Conservation (phyloP, 768 basidiomycete species). For the Tubosaeta brunneosetosa region DNA sequence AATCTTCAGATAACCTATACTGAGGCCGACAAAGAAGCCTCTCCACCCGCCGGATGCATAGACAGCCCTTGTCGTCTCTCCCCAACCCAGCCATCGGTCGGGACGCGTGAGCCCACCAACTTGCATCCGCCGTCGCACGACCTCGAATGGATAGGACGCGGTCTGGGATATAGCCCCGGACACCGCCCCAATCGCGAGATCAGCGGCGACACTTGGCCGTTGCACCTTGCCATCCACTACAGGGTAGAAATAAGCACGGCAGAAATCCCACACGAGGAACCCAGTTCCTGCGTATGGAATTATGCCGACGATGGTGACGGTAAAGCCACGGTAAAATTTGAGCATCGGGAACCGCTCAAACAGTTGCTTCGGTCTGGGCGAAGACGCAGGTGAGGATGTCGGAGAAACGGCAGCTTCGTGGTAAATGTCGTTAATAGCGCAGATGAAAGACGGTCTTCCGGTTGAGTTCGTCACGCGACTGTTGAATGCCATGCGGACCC, state of each 20-base stretch:
- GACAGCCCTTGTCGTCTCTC: slow-evolving; percentile 68
- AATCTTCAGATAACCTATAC: slow-evolving; percentile 90
- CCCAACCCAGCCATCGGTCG: slow-evolving; percentile 71
- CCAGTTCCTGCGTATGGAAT: slow-evolving; percentile 94
- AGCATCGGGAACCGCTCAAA: slow-evolving; percentile 69
- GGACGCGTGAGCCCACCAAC: slow-evolving; percentile 82
- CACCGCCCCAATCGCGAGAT: slow-evolving; percentile 80
- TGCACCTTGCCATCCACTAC: slow-evolving; percentile 37
- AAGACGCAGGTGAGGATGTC: slow-evolving; percentile 13
- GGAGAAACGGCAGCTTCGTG: slow-evolving; percentile 47
- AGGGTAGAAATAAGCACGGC: slow-evolving; percentile 57
- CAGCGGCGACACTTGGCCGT: slow-evolving; percentile 45
- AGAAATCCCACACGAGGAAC: slow-evolving; percentile 87
- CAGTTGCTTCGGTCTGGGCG: slow-evolving; percentile 21
- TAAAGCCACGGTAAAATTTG: slow-evolving; percentile 97
- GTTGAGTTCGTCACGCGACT: slow-evolving; percentile 21
- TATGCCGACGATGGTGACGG: slow-evolving; percentile 87
- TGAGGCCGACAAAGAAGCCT: slow-evolving; percentile 89
- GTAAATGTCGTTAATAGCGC: slow-evolving; percentile 64
- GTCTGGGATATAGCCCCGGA: slow-evolving; percentile 87
- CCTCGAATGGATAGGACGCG: slow-evolving; percentile 91
- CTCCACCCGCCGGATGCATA: slow-evolving; percentile 69
- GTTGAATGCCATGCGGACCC: slow-evolving; percentile 89
- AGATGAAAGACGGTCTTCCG: slow-evolving; percentile 47
- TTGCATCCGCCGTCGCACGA: slow-evolving; percentile 89